phyloP scores from a whole-genome alignment of 2,329 filamentous ascomycete genomes.

The Mycosphaerella arachidis region DNA sequence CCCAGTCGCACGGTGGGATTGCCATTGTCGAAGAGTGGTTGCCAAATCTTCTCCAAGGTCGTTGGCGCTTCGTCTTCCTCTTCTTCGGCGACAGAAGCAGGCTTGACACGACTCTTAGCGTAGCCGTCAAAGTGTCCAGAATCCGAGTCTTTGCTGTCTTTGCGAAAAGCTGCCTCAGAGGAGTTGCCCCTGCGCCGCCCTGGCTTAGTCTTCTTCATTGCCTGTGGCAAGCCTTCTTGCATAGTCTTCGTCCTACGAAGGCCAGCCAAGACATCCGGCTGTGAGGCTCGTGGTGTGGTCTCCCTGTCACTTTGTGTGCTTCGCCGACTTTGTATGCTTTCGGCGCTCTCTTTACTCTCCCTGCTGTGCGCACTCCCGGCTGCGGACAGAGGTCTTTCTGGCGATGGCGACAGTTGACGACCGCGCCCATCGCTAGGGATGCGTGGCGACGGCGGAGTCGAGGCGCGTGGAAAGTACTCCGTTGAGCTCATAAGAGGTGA shows the following conservation, averaged over 20 bases:
- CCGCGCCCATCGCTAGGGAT: conserved; percentile 13
- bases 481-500: conserved; percentile 28
- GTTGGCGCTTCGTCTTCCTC: conserved; percentile 45
- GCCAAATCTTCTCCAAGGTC: conserved; percentile 70
- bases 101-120: conserved; percentile 5
- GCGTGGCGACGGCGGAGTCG: conserved; percentile 53
- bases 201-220: conserved; percentile 7
- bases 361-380: conserved; percentile 16
- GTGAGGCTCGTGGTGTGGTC: conserved; percentile 20
- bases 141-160: conserved; percentile 16
- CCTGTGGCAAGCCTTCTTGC: conserved; percentile 2
- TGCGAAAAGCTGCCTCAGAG: conserved; percentile 8
- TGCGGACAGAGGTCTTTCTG: conserved; percentile 31
- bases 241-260: conserved; percentile 18
- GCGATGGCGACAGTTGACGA: conserved; percentile 31
- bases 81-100: conserved; percentile 10
- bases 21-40: conserved; percentile 65
- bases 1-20: conserved; percentile 63
- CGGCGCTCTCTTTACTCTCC: conserved; percentile 13
- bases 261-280: conserved; percentile 10
- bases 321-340: conserved; percentile 15
- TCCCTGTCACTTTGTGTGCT: conserved; percentile 19
- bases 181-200: conserved; percentile 15
- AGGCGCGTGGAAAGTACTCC: conserved; percentile 46
- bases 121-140: conserved; percentile 5